Base-by-base conservation (phyloP, 805 yeast species). In the Sugiyamaella lignohabitans region DNA sequence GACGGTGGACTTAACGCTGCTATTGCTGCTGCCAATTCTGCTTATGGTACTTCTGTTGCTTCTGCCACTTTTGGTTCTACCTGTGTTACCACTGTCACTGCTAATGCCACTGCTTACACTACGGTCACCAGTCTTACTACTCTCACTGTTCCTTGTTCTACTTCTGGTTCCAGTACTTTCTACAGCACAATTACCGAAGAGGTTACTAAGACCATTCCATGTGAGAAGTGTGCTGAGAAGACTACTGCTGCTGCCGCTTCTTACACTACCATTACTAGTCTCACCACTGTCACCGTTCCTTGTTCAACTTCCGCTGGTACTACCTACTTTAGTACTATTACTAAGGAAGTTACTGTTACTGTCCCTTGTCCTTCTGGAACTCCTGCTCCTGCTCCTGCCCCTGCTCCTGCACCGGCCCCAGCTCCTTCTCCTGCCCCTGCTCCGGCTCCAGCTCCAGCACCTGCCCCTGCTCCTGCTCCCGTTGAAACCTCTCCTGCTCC, bases 401-500 rank as follows among this genome's bases (percentile, higher is more conserved):
- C 23, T 4, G 45, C 37, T 30, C 36, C 38, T 24, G 29, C 24
- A 18, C 18, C 37, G 5, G 30, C 27, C 18, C 40, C 51, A 41
- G 42, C 45, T 3, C 65, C 62, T 2, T 72, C 73, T 17, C 67
- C 70, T 40, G 67, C 79, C 14, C 68, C 78, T 22, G 62, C 61
- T 32, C 40, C 41, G 38, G 47, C 51, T 47, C 44, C 24, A 11
- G 41, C 47, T 35, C 27, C 20, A 23, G 18, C 17, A 24, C 40
- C 43, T 16, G 34, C 5, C 14, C 5, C 14, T 21, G 5, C 37
- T n/a, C 40, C 34, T 24, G n/a, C 20, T n/a, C 14, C 18, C 19
- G 34, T 23, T 4, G 42, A 40, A 23, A 17, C 24, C 20, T n/a
- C 32, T 5, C 22, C 42, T 8, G 42, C 40, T 5, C 20, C 40